A percentile compares a stretch with the other conserved stretches of the same genome.
Conservation (phyloP, 2,329 filamentous ascomycete genomes). For the Aulographum hederae region DNA sequence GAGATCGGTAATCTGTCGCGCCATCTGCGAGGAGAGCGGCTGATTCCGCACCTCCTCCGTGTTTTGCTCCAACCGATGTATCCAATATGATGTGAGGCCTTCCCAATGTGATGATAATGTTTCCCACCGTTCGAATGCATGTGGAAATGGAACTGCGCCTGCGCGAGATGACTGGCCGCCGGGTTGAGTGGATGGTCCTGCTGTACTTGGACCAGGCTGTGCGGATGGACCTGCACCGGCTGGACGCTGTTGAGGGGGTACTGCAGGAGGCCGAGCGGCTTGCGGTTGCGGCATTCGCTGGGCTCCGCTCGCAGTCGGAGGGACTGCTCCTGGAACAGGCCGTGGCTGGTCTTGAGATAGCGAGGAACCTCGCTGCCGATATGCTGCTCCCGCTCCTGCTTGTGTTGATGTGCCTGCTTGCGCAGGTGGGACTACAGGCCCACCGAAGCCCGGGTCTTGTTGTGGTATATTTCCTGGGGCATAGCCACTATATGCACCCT, state of each 20-base stretch:
- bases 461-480: background rate
- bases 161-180: constrained; percentile 4
- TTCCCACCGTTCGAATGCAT: constrained; percentile 96
- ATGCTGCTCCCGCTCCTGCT: background rate
- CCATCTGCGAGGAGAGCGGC: constrained; percentile 71
- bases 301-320: background rate
- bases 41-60: constrained; percentile 68
- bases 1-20: constrained; percentile 89
- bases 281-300: background rate
- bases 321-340: background rate
- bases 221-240: constrained; percentile 25
- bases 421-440: background rate
- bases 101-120: constrained; percentile 96
- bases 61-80: constrained; percentile 79
- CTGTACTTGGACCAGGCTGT: constrained; percentile 11
- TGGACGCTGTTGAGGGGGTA: constrained; percentile 7
- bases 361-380: background rate
- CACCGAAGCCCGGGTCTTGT: background rate
- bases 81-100: constrained; percentile 93
- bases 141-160: constrained; percentile 56
- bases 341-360: background rate
- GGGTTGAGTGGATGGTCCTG: constrained; percentile 10
- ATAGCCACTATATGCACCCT: background rate
- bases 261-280: background rate
- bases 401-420: background rate